phyloP scores from a whole-genome alignment of 257 asterid species.

The Solanum ossicruentum region DNA sequence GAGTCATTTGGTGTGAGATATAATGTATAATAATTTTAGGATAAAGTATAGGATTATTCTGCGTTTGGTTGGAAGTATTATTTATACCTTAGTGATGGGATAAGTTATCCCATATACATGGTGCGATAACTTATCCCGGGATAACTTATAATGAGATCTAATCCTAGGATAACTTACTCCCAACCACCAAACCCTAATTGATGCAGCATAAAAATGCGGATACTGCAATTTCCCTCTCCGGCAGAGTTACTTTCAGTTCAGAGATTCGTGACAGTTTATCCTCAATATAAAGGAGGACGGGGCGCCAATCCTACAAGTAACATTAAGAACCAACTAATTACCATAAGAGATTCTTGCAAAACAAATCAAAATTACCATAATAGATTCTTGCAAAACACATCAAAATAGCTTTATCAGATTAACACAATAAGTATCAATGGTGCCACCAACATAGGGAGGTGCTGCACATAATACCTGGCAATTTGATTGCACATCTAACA shows the following conservation, averaged over 20 bases:
- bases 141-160: too few relatives aligned
- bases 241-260: slow-evolving; percentile 32
- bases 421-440: not conserved
- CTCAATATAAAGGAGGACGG: slow-evolving; percentile 54
- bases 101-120: too few relatives aligned
- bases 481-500: too few relatives aligned
- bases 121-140: too few relatives aligned
- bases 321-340: not conserved
- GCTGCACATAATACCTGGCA: not conserved
- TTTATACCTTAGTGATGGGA: too few relatives aligned
- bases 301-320: slow-evolving; percentile 56
- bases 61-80: too few relatives aligned
- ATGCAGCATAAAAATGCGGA: not conserved
- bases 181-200: not conserved
- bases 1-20: too few relatives aligned
- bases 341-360: not conserved
- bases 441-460: not conserved
- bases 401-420: not conserved
- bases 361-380: not conserved
- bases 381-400: not conserved
- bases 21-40: too few relatives aligned
- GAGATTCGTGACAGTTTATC: slow-evolving; percentile 31
- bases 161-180: too few relatives aligned
- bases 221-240: slow-evolving; percentile 26
- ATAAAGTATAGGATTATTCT: too few relatives aligned